Evolutionary conservation across 2,329 filamentous ascomycete species (phyloP), one percentile per base, ranked within the genome.

Genomic region (Neonectria magnoliae): DNA sequence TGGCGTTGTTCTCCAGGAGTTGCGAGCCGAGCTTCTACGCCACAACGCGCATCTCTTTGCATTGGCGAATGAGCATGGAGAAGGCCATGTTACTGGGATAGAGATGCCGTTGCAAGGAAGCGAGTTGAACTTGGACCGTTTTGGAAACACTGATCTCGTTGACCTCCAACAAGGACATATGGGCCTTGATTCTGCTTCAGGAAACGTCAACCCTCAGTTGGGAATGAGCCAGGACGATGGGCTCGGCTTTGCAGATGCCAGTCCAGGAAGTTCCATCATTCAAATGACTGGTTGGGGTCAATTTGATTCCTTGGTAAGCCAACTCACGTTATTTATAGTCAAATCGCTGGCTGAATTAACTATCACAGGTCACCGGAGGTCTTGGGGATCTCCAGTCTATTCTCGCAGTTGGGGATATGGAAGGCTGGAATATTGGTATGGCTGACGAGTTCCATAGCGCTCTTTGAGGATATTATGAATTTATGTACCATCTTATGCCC

Each of bases 1-100:
- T 55, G 77, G 77, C 1, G 71, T 83, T 14, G 80, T 83, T 1
- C 68, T 83, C 0, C 76, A 82, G 25, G 80, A 82, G 47, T 53
- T 76, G 13, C 70, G 73, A 2, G 52, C 71, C 2, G 75, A 76
- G 44, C 58, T 74, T 0, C 42, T 75, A 3, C 68, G 72, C 0
- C 63, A 74, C n/a, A 75, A 75, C 11, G 53, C 36, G 4, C 68
- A 69, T 22, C 53, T 74, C 2, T 55, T 63, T 27, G 51, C 47
- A 31, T 42, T 64, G 10, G 36, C 53, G 18, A 11, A 56, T 2
- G 45, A 48, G 3, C 20, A 50, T 11, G 27, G 16, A 3, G 50
- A 33, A 1, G 16, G 50, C 5, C 31, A 18, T 22, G 11, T 7
- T 13, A n/a, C 38, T 5, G 38, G 36, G 5, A 25, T 48, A 1